phyloP scores from a whole-genome alignment of 768 basidiomycete species.

The Mrakia hoshinonis region DNA sequence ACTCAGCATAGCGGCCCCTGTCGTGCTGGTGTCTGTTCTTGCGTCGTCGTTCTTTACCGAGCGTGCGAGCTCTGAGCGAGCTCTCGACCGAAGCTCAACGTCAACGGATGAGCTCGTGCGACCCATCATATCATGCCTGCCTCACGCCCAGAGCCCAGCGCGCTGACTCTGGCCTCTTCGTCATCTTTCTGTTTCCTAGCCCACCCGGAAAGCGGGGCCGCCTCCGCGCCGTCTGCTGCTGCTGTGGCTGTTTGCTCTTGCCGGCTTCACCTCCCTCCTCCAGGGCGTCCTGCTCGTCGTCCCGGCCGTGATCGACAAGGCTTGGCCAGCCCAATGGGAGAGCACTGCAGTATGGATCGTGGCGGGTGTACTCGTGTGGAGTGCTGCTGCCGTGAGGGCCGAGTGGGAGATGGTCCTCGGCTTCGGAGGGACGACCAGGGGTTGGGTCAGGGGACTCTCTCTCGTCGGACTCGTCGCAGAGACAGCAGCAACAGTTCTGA shows the following conservation, averaged over 20 bases:
- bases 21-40: background rate
- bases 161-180: background rate
- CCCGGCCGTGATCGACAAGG: slow-evolving; percentile 55
- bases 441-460: slow-evolving; percentile 46
- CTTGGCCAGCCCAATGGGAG: slow-evolving; percentile 45
- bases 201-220: background rate
- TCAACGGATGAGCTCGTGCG: slow-evolving; percentile 1
- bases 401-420: slow-evolving; percentile 10
- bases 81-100: background rate
- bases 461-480: slow-evolving; percentile 56
- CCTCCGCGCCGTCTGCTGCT: slow-evolving; percentile 66
- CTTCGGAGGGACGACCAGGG: slow-evolving; percentile 13
- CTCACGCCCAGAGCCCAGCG: too few relatives aligned
- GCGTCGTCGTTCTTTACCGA: background rate
- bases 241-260: slow-evolving; percentile 58
- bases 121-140: background rate
- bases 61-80: background rate
- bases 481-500: background rate
- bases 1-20: background rate
- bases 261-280: slow-evolving; percentile 62
- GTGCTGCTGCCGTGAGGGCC: background rate
- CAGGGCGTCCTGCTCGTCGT: slow-evolving; percentile 68
- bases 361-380: slow-evolving; percentile 40
- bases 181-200: background rate
- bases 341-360: slow-evolving; percentile 45